Base-by-base conservation (phyloP, 495 filamentous ascomycete species). In the Hapsidospora chrysogenum region DNA sequence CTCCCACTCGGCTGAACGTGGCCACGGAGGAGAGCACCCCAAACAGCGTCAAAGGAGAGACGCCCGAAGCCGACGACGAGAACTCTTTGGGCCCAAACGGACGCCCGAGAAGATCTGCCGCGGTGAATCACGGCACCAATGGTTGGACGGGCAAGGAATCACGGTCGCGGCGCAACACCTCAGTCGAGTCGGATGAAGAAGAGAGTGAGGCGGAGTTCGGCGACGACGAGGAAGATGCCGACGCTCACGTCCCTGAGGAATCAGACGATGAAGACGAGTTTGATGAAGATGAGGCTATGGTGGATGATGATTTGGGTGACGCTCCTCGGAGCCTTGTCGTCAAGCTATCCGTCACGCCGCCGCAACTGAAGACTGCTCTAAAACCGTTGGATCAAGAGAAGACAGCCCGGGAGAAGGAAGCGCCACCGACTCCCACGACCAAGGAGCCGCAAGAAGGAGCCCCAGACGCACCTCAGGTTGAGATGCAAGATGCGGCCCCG, bases 1-100 rank as follows among this genome's bases (percentile, higher is more conserved):
- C 80, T 9, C 60, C 70, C 19, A 80, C 75, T 13, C 82, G 89
- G 9, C 54, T 74, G 27, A 94, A 93, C 50, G 85, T 84, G 2
- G 83, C 87, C 47, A 64, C 46, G 4, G 64, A 32, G n/a, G 33
- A 36, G 25, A 23, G 25, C 13, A 19, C 26, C 9, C 21, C 33
- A 2, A 28, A 9, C 14, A 20, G 16, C 13, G 53, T 54, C 13
- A 46, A 54, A 4, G 56, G 52, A 4, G 50, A 61, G 9, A 19
- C 20, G 6, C n/a, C 29, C 16, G 43, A 41, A 5, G 48, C 50
- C 9, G 51, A 51, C 14, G 26, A 29, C 0, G 50, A 46, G 37
- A 50, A 43, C 17, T 44, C 34, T 15, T 38, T 44, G 6, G 54
- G 45, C 11, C 50, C 35, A 15, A 49, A 41, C 14, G 57, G 56